Evolutionary conservation across 139 green algal genomes (phyloP), one percentile per base, ranked within the genome.

Genomic region (Chlorella sp.): DNA sequence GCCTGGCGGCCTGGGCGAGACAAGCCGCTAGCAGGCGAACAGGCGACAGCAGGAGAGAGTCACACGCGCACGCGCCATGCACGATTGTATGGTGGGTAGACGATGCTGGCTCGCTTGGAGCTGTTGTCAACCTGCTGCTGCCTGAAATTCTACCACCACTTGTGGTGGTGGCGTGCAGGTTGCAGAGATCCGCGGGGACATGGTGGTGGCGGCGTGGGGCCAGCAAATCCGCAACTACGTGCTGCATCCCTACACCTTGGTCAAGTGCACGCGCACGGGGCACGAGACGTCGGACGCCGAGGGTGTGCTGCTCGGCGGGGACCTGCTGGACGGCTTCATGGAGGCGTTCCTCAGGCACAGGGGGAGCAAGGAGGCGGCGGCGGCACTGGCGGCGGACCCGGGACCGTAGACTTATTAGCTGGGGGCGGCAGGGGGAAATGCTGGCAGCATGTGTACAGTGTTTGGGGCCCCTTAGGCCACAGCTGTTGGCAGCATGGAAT

Each of bases 171-270:
- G 17, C 42, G 17, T 70, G 64, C 85, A 93, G 65, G 75, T 96
- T 27, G 85, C 87, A 6, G 86, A 95, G 73, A 97, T 99, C 31
- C 77, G 93, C 20, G 95, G 95, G 0, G 95, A 99, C 72, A 55
- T 92, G 10, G 91, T 98, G 5, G 93, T 92, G 76, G 91, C 95
- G 35, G 93, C 97, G 77, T 99, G 91, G 90, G 95, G 95, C 1
- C 91, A 97, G 82, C 95, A 99, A 83, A 95, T 98, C 22, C 74
- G 95, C 0, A 98, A 97, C 78, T 99, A 99, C 74, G 93, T 99
- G 6, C 82, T 98, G 10, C 93, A 98, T 75, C 95, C 95, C 0
- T 99, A 99, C 86, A 93, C 94, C 73, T 73, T 98, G 61, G 93
- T 97, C 30, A 98, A 97, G 79, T 93, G 98, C 79, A 72, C 92